Conservation (phyloP, 2,329 filamentous ascomycete species). For the Nigrospora sphaerica region DNA sequence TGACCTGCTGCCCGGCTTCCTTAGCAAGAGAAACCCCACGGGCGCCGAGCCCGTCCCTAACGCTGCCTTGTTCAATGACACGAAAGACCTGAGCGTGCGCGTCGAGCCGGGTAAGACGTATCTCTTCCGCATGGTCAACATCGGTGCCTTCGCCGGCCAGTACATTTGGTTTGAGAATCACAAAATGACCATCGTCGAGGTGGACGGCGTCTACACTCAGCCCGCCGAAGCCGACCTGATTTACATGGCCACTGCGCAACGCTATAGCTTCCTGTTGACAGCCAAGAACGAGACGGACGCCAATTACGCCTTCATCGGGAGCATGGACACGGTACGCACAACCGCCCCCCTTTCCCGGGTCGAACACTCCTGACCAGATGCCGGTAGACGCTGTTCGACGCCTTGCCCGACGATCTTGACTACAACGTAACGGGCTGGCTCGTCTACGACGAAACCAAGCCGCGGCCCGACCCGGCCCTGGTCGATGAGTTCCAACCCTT, state of each 20-base stretch:
- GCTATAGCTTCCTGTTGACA: conserved; percentile 55
- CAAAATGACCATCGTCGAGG: conserved; percentile 63
- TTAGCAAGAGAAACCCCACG: conserved; percentile 47
- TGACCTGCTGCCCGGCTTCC: conserved; percentile 37
- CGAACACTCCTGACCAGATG: conserved; percentile 3
- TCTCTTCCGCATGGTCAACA: conserved; percentile 64
- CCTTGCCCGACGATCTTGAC: conserved; percentile 59
- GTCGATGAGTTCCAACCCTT: conserved; percentile 59
- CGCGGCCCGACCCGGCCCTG: conserved; percentile 40
- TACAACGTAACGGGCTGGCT: conserved; percentile 62
- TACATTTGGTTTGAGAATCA: conserved; percentile 62
- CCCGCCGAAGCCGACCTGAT: conserved; percentile 52
- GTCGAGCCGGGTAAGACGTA: conserved; percentile 66
- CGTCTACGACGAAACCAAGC: conserved; percentile 42
- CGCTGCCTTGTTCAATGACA: conserved; percentile 65
- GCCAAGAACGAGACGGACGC: conserved; percentile 52
- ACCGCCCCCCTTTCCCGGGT: no score
- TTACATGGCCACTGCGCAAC: conserved; percentile 62
- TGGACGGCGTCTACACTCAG: conserved; percentile 65
- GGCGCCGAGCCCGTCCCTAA: conserved; percentile 62
- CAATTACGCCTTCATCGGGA: conserved; percentile 63
- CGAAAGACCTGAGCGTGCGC: conserved; percentile 48
- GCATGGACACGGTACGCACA: conserved; percentile 57
- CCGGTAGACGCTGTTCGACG: conserved; percentile 57
- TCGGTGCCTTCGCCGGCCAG: conserved; percentile 63